phyloP scores from a whole-genome alignment of 306 rosid genomes.

The Rosa lucieae region DNA sequence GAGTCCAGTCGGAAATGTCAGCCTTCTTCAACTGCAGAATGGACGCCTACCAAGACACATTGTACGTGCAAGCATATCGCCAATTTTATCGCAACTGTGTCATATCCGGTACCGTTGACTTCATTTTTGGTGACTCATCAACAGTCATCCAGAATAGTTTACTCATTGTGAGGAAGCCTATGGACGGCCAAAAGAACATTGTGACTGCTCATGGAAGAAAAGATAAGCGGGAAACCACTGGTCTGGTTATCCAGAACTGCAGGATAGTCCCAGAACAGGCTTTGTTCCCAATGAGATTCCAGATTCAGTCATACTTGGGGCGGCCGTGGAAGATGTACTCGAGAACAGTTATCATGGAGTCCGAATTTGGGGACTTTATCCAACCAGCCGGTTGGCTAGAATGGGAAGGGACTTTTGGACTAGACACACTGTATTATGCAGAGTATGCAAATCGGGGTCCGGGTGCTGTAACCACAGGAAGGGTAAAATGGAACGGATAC shows the following conservation, averaged over 20 bases:
- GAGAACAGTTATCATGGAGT: conserved; percentile 33
- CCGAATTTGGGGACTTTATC: conserved; percentile 24
- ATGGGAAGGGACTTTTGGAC: conserved; percentile 22
- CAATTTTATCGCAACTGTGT: conserved; percentile 28
- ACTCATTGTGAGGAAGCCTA: conserved; percentile 24
- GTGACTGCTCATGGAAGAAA: conserved; percentile 31
- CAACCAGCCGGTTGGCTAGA: conserved; percentile 38
- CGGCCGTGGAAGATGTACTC: conserved; percentile 36
- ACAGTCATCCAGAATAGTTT: conserved; percentile 20
- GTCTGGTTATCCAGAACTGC: conserved; percentile 38
- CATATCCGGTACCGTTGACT: conserved; percentile 27
- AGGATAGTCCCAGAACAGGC: conserved; percentile 22
- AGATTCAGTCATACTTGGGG: conserved; percentile 24
- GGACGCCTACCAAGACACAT: conserved; percentile 31
- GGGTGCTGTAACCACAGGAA: conserved; percentile 14
- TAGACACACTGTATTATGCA: conserved; percentile 26
- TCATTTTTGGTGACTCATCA: conserved; percentile 34
- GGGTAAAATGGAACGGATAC: conserved; percentile 35
- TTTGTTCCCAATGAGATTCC: conserved; percentile 10
- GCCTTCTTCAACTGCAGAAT: conserved; percentile 32
- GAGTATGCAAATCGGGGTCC: conserved; percentile 33
- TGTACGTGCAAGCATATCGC: conserved; percentile 25
- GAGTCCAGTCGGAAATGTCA: conserved; percentile 27
- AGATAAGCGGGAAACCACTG: conserved; percentile 14
- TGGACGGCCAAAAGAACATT: conserved; percentile 11